phyloP scores from a whole-genome alignment of 768 basidiomycete genomes.

The Russula earlei region DNA sequence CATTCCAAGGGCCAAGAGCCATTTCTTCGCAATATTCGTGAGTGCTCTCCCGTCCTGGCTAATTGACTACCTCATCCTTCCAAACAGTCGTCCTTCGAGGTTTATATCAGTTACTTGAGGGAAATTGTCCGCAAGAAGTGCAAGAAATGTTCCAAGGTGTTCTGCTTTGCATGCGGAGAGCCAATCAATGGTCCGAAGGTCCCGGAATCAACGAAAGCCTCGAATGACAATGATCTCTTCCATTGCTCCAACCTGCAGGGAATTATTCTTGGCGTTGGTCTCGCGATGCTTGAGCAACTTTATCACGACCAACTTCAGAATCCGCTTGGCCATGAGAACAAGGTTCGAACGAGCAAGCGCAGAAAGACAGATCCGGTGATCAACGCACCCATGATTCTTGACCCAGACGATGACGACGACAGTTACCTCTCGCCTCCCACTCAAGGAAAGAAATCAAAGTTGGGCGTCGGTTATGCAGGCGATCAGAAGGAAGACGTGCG shows the following conservation, averaged over 20 bases:
- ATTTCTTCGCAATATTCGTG: slow-evolving; percentile 81
- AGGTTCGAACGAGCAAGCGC: slow-evolving; percentile 26
- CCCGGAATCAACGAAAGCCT: slow-evolving; percentile 24
- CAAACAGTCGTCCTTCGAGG: slow-evolving; percentile 60
- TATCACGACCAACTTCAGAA: slow-evolving; percentile 49
- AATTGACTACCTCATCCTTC: slow-evolving; percentile 1
- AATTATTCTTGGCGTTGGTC: slow-evolving; percentile 81
- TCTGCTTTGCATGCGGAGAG: slow-evolving; percentile 45
- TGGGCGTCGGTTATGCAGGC: slow-evolving; percentile 85
- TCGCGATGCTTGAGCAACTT: slow-evolving; percentile 72
- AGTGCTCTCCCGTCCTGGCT: slow-evolving; percentile 29
- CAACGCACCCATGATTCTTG: slow-evolving; percentile 23
- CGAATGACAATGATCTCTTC: slow-evolving; percentile 54
- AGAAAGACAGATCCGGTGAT: slow-evolving; percentile 35
- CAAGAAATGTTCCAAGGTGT: slow-evolving; percentile 24
- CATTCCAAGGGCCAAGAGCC: slow-evolving; percentile 51
- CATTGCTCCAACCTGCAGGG: slow-evolving; percentile 90
- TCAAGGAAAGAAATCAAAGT: slow-evolving; percentile 57
- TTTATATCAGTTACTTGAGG: slow-evolving; percentile 57
- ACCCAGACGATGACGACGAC: slow-evolving; percentile 48
- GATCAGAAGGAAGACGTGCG: slow-evolving; percentile 77
- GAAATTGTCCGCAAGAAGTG: slow-evolving; percentile 53
- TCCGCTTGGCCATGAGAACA: slow-evolving; percentile 20
- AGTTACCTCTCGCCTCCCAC: slow-evolving; percentile 34
- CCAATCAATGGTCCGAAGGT: slow-evolving; percentile 23